These are phyloP conservation scores for Plantago elongata DNA, from an alignment of 257 asterid species.

Conservation along the genomic window DNA sequence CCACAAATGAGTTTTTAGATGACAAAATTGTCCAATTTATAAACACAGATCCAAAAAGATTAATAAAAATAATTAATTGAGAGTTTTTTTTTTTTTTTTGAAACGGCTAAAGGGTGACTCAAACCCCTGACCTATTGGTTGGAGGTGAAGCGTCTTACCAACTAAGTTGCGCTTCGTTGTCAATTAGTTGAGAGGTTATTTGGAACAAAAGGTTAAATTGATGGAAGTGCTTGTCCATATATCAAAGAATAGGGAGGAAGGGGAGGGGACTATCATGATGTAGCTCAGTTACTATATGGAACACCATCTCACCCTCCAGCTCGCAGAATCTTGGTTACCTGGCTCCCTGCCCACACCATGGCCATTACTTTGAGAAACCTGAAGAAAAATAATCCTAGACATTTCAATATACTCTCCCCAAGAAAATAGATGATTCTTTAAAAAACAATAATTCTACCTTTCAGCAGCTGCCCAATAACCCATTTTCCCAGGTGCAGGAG, in stretches of 20 bases:
- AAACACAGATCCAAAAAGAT: not conserved
- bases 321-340: conserved; percentile 81
- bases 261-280: not conserved
- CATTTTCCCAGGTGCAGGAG: conserved; percentile 84
- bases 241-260: not conserved
- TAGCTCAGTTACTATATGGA: not conserved
- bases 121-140: too few species aligned
- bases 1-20: conserved; percentile 1
- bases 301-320: conserved; percentile 82
- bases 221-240: not conserved
- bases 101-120: too few species aligned
- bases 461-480: conserved; percentile 76
- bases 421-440: conserved; percentile 2
- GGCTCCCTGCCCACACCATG: conserved; percentile 99
- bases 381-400: conserved; percentile 27
- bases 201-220: not conserved
- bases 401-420: conserved; percentile 13
- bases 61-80: not conserved
- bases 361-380: conserved; percentile 88
- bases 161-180: too few species aligned
- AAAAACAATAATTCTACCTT: conserved; percentile 36
- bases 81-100: too few species aligned
- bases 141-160: too few species aligned
- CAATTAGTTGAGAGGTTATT: not conserved
- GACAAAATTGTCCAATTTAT: not conserved